Evolutionary conservation across 495 filamentous ascomycete genomes (phyloP).

Genomic region (Mytilinidion resinicola): DNA sequence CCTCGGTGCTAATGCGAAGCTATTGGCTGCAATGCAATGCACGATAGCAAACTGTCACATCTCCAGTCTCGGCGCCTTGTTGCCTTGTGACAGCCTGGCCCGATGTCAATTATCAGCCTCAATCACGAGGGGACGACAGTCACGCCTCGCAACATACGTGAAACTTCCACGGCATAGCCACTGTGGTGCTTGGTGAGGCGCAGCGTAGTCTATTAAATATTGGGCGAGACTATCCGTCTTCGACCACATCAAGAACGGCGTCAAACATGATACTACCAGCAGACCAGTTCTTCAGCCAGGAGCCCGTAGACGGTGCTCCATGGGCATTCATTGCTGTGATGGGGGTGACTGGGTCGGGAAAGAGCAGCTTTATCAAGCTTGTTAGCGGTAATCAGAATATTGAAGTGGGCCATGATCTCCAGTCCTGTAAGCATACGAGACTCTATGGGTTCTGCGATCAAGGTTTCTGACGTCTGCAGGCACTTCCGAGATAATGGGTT

Average conservation of each 20-base stretch:
- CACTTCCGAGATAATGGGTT: neutral
- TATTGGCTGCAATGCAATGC: neutral
- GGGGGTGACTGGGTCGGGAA: constrained; percentile 38
- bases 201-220: no score
- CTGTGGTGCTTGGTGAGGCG: neutral
- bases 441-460: neutral
- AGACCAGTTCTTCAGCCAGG: neutral
- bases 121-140: neutral
- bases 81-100: neutral
- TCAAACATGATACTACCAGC: neutral
- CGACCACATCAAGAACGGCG: no score
- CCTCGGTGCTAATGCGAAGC: neutral
- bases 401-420: neutral
- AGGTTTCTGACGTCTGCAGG: neutral
- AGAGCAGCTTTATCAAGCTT: constrained; percentile 35
- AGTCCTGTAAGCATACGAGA: neutral
- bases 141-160: neutral
- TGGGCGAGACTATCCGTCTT: no score
- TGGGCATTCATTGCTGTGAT: constrained; percentile 1
- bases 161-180: neutral
- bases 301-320: neutral
- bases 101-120: neutral
- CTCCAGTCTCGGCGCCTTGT: neutral
- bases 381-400: constrained; percentile 6
- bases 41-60: neutral